Percentiles rank a stretch among this genome's conserved stretches.
phyloP scores from a whole-genome alignment of 2,329 filamentous ascomycete species.

The Eutypella sp. region DNA sequence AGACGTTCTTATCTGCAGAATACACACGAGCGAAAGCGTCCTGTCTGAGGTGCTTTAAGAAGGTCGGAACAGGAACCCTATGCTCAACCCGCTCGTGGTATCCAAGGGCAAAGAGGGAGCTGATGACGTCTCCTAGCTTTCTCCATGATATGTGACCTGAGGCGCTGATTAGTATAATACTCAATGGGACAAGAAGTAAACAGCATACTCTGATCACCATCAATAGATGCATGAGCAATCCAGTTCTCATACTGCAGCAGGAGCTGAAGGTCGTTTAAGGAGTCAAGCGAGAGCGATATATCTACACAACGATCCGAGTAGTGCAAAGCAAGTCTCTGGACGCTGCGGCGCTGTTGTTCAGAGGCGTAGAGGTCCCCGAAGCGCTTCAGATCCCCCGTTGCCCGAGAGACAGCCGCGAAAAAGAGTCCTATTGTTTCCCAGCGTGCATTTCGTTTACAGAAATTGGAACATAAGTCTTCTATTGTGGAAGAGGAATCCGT shows the following conservation, averaged over 20 bases:
- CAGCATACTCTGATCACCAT: slow-evolving; percentile 38
- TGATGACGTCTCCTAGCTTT: slow-evolving; percentile 39
- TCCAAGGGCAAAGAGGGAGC: slow-evolving; percentile 41
- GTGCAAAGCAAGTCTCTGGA: slow-evolving; percentile 14
- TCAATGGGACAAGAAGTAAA: too few relatives aligned
- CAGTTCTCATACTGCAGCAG: slow-evolving; percentile 42
- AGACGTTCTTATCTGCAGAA: slow-evolving; percentile 41
- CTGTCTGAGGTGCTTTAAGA: slow-evolving; percentile 35
- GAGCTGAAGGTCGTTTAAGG: slow-evolving; percentile 39
- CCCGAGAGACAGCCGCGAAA: slow-evolving; percentile 17
- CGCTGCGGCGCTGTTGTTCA: slow-evolving; percentile 8
- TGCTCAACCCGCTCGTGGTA: slow-evolving; percentile 37
- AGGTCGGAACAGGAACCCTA: slow-evolving; percentile 26
- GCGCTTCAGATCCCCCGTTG: slow-evolving; percentile 13
- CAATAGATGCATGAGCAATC: slow-evolving; percentile 37
- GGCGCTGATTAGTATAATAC: background rate
- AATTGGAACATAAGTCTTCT: slow-evolving; percentile 10
- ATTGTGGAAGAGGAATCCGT: slow-evolving; percentile 1
- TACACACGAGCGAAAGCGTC: slow-evolving; percentile 37
- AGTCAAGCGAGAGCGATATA: slow-evolving; percentile 20
- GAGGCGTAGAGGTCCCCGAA: slow-evolving; percentile 8
- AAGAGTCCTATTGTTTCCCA: slow-evolving; percentile 23
- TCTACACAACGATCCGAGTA: slow-evolving; percentile 19
- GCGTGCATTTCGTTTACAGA: slow-evolving; percentile 10
- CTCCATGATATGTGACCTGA: slow-evolving; percentile 43